These are phyloP conservation scores for Quercus agrifolia DNA, from an alignment of 306 rosid genomes.

Conservation along the genomic window DNA sequence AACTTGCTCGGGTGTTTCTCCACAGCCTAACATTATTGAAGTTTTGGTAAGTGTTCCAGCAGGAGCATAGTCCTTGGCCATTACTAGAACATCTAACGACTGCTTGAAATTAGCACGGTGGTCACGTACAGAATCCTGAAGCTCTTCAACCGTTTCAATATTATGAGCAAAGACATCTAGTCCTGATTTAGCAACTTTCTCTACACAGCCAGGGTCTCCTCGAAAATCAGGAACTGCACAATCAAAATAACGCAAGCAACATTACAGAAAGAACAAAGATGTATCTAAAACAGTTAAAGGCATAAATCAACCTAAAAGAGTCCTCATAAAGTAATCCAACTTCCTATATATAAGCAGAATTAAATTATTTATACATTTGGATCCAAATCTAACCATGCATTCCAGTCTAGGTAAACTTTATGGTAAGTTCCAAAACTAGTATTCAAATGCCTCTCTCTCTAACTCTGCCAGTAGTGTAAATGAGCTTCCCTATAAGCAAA, in stretches of 20 bases:
- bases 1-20: conserved; percentile 92
- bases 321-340: conserved; percentile 1
- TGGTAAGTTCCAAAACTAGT: neutral
- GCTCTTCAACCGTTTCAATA: conserved; percentile 98
- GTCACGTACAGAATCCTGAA: conserved; percentile 81
- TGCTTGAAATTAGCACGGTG: conserved; percentile 92
- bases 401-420: neutral
- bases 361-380: too few species aligned
- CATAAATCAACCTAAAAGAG: neutral
- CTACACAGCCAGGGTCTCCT: conserved; percentile 77
- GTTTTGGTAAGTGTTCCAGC: conserved; percentile 93
- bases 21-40: conserved; percentile 97
- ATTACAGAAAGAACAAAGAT: conserved; percentile 14
- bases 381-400: neutral
- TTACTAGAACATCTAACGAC: conserved; percentile 82
- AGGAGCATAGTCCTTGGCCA: conserved; percentile 87
- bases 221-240: conserved; percentile 88
- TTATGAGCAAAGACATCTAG: conserved; percentile 97
- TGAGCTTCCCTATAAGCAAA: neutral
- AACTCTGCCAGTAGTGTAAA: neutral
- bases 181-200: conserved; percentile 86
- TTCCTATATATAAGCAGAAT: neutral
- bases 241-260: conserved; percentile 16
- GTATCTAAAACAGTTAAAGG: neutral
- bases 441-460: neutral